Conservation (phyloP, 2,329 filamentous ascomycete species). For the Pseudohalonectria lignicola region DNA sequence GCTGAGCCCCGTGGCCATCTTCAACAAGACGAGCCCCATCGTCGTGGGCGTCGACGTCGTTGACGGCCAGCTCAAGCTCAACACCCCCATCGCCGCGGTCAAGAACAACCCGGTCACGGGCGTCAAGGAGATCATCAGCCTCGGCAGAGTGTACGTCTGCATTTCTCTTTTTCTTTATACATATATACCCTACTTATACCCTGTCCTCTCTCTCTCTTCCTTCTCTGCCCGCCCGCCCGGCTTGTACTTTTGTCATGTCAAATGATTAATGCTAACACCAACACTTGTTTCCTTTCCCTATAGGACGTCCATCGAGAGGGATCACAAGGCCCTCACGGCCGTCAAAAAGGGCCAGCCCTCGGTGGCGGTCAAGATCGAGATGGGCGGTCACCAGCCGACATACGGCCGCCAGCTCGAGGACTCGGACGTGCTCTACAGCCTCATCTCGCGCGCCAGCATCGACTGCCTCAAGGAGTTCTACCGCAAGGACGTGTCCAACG, state of each 20-base stretch:
- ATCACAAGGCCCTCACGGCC: constrained; percentile 86
- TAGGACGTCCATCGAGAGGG: constrained; percentile 92
- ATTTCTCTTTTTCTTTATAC: background rate
- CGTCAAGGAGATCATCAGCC: constrained; percentile 68
- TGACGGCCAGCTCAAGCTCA: constrained; percentile 77
- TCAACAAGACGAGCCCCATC: constrained; percentile 97
- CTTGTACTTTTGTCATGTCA: no score
- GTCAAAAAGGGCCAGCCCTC: constrained; percentile 97
- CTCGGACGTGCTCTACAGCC: constrained; percentile 74
- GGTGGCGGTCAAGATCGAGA: constrained; percentile 95
- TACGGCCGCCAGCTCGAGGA: constrained; percentile 96
- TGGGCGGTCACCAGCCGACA: constrained; percentile 78
- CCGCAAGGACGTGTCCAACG: constrained; percentile 72
- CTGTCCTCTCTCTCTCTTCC: background rate
- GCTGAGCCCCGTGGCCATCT: constrained; percentile 78
- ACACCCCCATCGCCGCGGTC: constrained; percentile 82
- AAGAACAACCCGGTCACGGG: constrained; percentile 71
- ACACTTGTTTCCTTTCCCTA: background rate
- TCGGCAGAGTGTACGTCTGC: constrained; percentile 89
- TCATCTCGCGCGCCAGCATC: constrained; percentile 80
- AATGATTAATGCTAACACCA: background rate
- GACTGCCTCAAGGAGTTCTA: constrained; percentile 96
- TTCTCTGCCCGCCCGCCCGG: no score
- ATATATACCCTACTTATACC: background rate
- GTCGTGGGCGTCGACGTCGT: constrained; percentile 90